Conservation (phyloP, 352 stramenopile genomes). For the Phytophthora kernoviae region DNA sequence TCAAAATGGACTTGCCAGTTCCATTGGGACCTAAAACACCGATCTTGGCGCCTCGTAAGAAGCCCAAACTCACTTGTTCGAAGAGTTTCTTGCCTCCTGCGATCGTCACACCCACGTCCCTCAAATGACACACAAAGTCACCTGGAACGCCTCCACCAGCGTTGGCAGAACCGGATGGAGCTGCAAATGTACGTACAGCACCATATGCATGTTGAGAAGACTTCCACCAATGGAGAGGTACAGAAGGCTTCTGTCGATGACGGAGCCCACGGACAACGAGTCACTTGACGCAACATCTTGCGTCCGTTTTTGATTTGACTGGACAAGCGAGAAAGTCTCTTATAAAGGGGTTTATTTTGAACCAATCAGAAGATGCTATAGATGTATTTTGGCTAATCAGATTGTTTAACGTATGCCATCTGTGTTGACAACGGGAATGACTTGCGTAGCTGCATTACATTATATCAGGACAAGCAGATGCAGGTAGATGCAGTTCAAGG, state of each 20-base stretch:
- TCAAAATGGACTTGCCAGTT: conserved; percentile 94
- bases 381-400: too few relatives aligned
- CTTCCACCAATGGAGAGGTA: conserved; percentile 13
- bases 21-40: conserved; percentile 96
- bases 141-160: conserved; percentile 76
- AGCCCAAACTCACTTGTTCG: conserved; percentile 75
- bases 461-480: too few relatives aligned
- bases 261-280: conserved; percentile 11
- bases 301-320: neutral
- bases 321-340: too few relatives aligned
- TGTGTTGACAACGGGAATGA: neutral
- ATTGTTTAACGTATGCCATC: too few relatives aligned
- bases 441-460: too few relatives aligned
- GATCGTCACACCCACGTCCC: conserved; percentile 79
- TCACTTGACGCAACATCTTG: conserved; percentile 22
- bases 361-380: too few relatives aligned
- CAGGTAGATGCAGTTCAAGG: neutral
- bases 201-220: conserved; percentile 13
- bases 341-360: neutral
- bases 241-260: conserved; percentile 3
- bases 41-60: conserved; percentile 93
- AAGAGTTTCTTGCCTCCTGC: conserved; percentile 87
- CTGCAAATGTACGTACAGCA: conserved; percentile 39
- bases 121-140: conserved; percentile 85
- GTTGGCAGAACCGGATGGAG: conserved; percentile 52